Evolutionary conservation across 2,329 filamentous ascomycete genomes (phyloP).

Genomic region (Scytalidium lignicola): DNA sequence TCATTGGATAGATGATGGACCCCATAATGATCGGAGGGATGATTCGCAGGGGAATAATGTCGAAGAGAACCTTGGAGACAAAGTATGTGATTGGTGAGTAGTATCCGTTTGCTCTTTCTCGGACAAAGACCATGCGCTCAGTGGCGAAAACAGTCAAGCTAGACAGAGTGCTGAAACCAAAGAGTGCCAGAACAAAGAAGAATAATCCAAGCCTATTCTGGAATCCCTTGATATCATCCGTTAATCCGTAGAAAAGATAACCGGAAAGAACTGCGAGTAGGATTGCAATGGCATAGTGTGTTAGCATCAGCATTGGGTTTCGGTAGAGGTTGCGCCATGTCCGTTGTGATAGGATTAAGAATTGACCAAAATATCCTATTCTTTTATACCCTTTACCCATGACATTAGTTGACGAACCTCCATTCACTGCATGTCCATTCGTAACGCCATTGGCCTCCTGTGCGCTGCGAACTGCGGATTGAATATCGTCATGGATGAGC

Average conservation of each 20-base stretch:
- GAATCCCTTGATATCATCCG: constrained; percentile 94
- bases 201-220: constrained; percentile 96
- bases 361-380: constrained; percentile 74
- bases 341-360: constrained; percentile 79
- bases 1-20: constrained; percentile 96
- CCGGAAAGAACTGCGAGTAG: constrained; percentile 89
- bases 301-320: constrained; percentile 97
- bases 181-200: constrained; percentile 93
- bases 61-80: constrained; percentile 92
- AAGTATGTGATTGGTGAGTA: constrained; percentile 95
- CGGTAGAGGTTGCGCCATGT: constrained; percentile 98
- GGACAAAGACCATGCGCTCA: constrained; percentile 84
- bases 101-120: constrained; percentile 94
- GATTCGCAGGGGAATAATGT: constrained; percentile 89
- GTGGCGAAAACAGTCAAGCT: constrained; percentile 89
- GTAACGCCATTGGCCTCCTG: constrained; percentile 60
- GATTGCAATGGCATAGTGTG: constrained; percentile 96
- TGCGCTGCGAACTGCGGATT: constrained; percentile 59
- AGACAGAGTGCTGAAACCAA: constrained; percentile 94
- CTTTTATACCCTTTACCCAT: constrained; percentile 79
- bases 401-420: constrained; percentile 43
- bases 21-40: constrained; percentile 94
- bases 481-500: constrained; percentile 72
- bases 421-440: constrained; percentile 49
- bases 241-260: constrained; percentile 92